Base-by-base conservation (phyloP, 2,329 filamentous ascomycete genomes). In the Fusarium succisae region DNA sequence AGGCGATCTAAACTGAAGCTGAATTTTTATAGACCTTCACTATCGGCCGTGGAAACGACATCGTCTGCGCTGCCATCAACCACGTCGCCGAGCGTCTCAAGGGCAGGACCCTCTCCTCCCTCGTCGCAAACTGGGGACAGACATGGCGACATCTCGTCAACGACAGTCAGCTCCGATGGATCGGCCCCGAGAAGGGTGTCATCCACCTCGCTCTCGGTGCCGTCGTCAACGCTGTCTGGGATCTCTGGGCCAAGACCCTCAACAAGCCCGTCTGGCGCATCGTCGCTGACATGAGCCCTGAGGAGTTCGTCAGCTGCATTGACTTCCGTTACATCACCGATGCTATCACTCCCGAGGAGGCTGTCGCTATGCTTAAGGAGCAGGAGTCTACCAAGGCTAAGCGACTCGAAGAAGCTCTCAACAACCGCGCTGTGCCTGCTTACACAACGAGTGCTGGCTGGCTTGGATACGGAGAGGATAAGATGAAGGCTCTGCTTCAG, bases 281-380 rank as follows among this genome's bases (percentile, higher is more conserved):
- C 71, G 92, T 98, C 30, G 92, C 93, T 17, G 95, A 98, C 76
- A 97, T 98, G 93, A 92, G 88, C 8, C 94, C 95, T 2, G 93
- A 96, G 83, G 92, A 98, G 84, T 90, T 97, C 58, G 94, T 98
- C 58, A 84, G 87, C 67, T 96, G 95, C 84, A 95, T 98, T 81
- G 95, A 98, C 84, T 98, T 98, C 86, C 89, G 95, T 56, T 98
- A 98, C 84, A 97, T 98, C 82, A 96, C 93, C 30, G 95, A 98
- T 83, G 94, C 94, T n/a, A 87, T 98, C 75, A 97, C 94, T 0
- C 94, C 93, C 0, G 92, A 94, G 45, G 95, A 98, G 82, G 94
- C 94, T 0, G 81, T 97, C 43, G 86, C 86, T 28, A 86, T 98
- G 80, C 86, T 98, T 50, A 89, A 87, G 76, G 88, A 89, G 79